Evolutionary conservation across 163 green algal species (phyloP), one percentile per base, ranked within the genome.

Genomic region (Scenedesmus sp.): DNA sequence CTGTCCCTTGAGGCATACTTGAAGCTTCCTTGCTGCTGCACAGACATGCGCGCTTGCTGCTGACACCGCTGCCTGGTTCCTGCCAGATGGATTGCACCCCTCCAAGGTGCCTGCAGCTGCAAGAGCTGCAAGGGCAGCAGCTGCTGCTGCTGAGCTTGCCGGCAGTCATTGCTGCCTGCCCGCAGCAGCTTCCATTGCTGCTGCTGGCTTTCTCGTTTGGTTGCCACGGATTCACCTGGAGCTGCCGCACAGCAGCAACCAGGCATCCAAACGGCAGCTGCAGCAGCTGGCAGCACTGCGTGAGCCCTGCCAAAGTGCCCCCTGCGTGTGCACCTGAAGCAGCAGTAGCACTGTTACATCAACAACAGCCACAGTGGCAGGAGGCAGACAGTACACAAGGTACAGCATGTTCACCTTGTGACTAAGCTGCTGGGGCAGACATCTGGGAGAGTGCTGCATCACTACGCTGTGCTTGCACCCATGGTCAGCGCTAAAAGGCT

Each of bases 211-310:
- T 51, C 37, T 49, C 13, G 6, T 49, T 12, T n/a, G 35, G 30
- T 2, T 40, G 30, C 30, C 15, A 26, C 78, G 56, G 35, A 2
- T 84, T 26, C 30, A 87, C 10, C 49, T 86, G 86, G 53, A 91
- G 76, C 46, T 86, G 73, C 37, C 68, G 87, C 59, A 73, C 37
- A 24, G 78, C 78, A 70, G 78, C 40, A 13, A 13, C 12, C 30
- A 91, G 59, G 40, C 42, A 30, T 3, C n/a, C 42, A 30, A 87
- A 22, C 20, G 87, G 87, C 49, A 91, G 22, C 9, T 56, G 26
- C 40, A 91, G 37, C 59, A 91, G 42, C 53, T 82, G 53, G 42
- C 87, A 91, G 49, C 51, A 80, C 42, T 87, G 78, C 10, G 9
- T 40, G 2, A 91, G 51, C 10, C 87, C 87, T 22, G 56, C 78